phyloP scores from a whole-genome alignment of 768 basidiomycete species.

The Tulasnella sp. region DNA sequence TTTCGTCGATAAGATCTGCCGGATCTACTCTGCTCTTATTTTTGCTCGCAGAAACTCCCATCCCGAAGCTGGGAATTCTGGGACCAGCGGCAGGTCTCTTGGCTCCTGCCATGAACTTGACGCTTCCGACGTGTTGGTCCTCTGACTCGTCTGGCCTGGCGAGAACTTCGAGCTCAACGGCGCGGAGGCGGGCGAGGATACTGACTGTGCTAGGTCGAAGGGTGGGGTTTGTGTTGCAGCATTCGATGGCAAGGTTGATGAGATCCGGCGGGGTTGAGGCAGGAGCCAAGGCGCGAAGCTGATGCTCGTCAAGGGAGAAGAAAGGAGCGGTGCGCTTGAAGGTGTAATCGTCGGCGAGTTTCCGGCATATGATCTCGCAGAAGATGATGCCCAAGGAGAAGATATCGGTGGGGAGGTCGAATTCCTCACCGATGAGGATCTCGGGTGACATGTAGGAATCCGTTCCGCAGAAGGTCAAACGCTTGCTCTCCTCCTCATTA shows the following conservation, averaged over 20 bases:
- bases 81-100: slow-evolving; percentile 53
- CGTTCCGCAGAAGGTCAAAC: slow-evolving; percentile 81
- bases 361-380: slow-evolving; percentile 80
- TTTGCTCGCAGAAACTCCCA: slow-evolving; percentile 56
- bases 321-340: slow-evolving; percentile 59
- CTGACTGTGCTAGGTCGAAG: slow-evolving; percentile 66
- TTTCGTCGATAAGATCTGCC: slow-evolving; percentile 34
- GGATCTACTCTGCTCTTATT: slow-evolving; percentile 35
- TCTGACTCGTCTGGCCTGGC: slow-evolving; percentile 53
- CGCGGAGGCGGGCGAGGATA: slow-evolving; percentile 69
- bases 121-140: slow-evolving; percentile 72
- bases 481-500: slow-evolving; percentile 80
- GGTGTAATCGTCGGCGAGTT: slow-evolving; percentile 69
- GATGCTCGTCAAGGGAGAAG: slow-evolving; percentile 68
- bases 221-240: slow-evolving; percentile 56
- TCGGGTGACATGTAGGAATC: slow-evolving; percentile 97
- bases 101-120: slow-evolving; percentile 69
- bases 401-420: slow-evolving; percentile 88
- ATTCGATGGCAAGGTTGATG: slow-evolving; percentile 68
- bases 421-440: slow-evolving; percentile 83
- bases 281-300: slow-evolving; percentile 60
- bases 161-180: slow-evolving; percentile 79
- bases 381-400: slow-evolving; percentile 91
- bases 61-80: slow-evolving; percentile 82
- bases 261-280: slow-evolving; percentile 73